Evolutionary conservation across 2,329 filamentous ascomycete genomes (phyloP).

Genomic region (Mycosphaerella sp.): DNA sequence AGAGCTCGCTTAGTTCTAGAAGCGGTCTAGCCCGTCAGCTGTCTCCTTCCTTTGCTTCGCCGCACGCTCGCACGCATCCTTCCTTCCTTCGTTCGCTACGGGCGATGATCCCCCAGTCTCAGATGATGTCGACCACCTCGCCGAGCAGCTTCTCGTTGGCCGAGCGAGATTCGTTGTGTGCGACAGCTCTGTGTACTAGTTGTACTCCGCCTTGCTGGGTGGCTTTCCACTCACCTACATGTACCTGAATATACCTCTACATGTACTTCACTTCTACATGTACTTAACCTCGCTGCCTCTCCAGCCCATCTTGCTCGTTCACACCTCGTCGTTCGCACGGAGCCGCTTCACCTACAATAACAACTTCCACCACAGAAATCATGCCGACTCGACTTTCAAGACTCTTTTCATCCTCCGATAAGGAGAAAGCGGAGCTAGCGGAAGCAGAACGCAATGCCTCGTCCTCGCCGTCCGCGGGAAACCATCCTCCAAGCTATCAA

Average conservation of each 20-base stretch:
- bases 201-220: background rate
- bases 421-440: slow-evolving; percentile 29
- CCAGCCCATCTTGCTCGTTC: background rate
- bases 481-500: slow-evolving; percentile 23
- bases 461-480: slow-evolving; percentile 15
- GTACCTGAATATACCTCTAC: too few relatives aligned
- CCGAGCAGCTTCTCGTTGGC: background rate
- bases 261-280: background rate
- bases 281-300: background rate
- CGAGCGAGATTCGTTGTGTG: background rate
- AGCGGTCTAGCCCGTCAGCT: too few relatives aligned
- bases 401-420: slow-evolving; percentile 24
- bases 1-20: too few relatives aligned
- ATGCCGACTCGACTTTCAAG: slow-evolving; percentile 30
- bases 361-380: slow-evolving; percentile 2
- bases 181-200: background rate
- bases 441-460: slow-evolving; percentile 19
- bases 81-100: too few relatives aligned
- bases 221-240: background rate
- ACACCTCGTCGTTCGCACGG: background rate
- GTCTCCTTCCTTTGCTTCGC: background rate
- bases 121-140: background rate
- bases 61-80: background rate
- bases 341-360: background rate
- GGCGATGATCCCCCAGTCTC: too few relatives aligned